phyloP scores from a whole-genome alignment of 345 rosid genomes.

The Dimocarpus longan region DNA sequence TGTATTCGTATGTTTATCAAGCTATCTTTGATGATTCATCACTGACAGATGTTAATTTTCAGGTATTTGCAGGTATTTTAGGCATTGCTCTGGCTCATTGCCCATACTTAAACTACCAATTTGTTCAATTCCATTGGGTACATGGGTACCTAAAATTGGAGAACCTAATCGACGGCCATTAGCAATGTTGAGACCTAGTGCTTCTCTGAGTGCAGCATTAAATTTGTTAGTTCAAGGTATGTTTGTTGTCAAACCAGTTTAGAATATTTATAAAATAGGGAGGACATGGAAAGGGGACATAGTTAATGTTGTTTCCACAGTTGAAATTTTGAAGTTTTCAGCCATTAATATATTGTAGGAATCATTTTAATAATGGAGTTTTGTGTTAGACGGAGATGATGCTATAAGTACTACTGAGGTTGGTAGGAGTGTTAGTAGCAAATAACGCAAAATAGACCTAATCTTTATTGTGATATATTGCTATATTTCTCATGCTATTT shows the following conservation, averaged over 20 bases:
- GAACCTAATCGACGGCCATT: slow-evolving; percentile 51
- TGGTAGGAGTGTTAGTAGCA: neutral
- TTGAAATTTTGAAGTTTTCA: neutral
- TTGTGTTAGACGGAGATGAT: neutral
- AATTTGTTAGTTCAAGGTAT: slow-evolving; percentile 68
- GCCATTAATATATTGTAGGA: neutral
- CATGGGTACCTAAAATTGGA: slow-evolving; percentile 63
- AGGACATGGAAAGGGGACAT: neutral
- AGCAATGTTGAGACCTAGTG: slow-evolving; percentile 60
- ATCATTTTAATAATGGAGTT: neutral
- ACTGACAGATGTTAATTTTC: slow-evolving; percentile 37
- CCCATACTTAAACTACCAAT: slow-evolving; percentile 54
- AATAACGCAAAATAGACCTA: neutral
- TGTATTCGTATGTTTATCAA: slow-evolving; percentile 16
- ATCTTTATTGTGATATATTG: neutral
- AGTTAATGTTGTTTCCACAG: slow-evolving; percentile 2
- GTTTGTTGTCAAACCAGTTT: slow-evolving; percentile 9
- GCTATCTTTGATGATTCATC: slow-evolving; percentile 1
- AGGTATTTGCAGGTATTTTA: slow-evolving; percentile 64
- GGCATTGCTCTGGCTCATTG: slow-evolving; percentile 45
- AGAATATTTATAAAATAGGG: slow-evolving; percentile 1
- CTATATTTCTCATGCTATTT: slow-evolving; percentile 14
- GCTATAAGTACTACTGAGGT: neutral
- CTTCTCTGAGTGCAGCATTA: slow-evolving; percentile 65
- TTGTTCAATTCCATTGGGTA: slow-evolving; percentile 50